Percentiles rank a stretch among this genome's conserved stretches.
Conservation (phyloP, 202 grass and related monocot species). For the Elaeis oleifera region DNA sequence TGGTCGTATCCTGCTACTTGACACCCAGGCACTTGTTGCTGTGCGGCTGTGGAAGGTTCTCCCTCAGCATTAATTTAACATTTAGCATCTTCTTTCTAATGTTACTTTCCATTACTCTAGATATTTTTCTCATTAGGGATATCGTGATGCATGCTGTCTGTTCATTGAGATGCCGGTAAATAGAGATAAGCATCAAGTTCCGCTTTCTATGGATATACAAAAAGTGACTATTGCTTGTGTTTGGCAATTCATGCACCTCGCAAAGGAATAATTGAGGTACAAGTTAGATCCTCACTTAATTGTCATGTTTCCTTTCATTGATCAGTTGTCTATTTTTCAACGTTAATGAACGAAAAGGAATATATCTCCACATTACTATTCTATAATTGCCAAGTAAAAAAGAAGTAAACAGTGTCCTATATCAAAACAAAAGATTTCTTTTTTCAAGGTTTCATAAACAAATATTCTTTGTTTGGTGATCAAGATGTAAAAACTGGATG, state of each 20-base stretch:
- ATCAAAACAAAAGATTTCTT: too few relatives aligned
- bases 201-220: slow-evolving; percentile 41
- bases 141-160: slow-evolving; percentile 87
- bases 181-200: slow-evolving; percentile 58
- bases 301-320: background rate
- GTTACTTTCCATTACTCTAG: background rate
- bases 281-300: background rate
- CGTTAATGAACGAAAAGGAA: too few relatives aligned
- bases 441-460: too few relatives aligned
- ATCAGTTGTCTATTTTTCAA: background rate
- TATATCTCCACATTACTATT: too few relatives aligned
- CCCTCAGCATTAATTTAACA: too few relatives aligned
- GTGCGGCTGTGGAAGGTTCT: slow-evolving; percentile 92
- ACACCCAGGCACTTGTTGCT: slow-evolving; percentile 88
- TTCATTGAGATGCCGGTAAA: slow-evolving; percentile 82
- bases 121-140: slow-evolving; percentile 51
- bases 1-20: slow-evolving; percentile 76
- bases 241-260: slow-evolving; percentile 93
- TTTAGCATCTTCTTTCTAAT: background rate
- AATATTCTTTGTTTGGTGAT: too few relatives aligned
- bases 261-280: slow-evolving; percentile 94
- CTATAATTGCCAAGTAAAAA: too few relatives aligned
- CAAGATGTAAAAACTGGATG: too few relatives aligned
- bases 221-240: slow-evolving; percentile 86
- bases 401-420: too few relatives aligned